phyloP scores from a whole-genome alignment of 2,329 filamentous ascomycete species.

The Dissoconium aciculare region DNA sequence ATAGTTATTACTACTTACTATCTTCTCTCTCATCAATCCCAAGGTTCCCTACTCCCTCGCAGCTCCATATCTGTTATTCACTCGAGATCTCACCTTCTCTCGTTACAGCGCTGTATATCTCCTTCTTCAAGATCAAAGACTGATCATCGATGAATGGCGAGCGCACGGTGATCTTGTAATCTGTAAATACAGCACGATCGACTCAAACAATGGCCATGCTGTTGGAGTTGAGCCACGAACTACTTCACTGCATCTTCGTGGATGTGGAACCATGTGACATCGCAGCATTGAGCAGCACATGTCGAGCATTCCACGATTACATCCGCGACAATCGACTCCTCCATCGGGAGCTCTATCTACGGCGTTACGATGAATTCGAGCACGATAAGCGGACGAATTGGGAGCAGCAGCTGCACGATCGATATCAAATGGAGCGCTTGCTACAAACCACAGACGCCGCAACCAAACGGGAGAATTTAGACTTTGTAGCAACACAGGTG shows the following conservation, averaged over 20 bases:
- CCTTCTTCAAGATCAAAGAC: too few species aligned
- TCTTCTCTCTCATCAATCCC: too few species aligned
- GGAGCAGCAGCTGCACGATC: slow-evolving; percentile 24
- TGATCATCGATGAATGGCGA: too few species aligned
- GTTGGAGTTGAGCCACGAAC: slow-evolving; percentile 44
- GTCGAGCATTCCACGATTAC: slow-evolving; percentile 38
- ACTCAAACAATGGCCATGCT: slow-evolving; percentile 26
- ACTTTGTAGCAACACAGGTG: slow-evolving; percentile 15
- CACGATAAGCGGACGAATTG: slow-evolving; percentile 20
- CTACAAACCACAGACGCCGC: slow-evolving; percentile 28
- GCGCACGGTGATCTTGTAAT: too few species aligned
- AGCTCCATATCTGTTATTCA: too few species aligned
- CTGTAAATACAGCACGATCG: too few species aligned
- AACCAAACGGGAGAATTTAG: slow-evolving; percentile 27
- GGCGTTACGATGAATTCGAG: slow-evolving; percentile 21
- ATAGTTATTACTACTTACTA: too few species aligned
- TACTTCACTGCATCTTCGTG: slow-evolving; percentile 46
- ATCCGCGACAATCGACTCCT: slow-evolving; percentile 44
- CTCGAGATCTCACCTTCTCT: too few species aligned
- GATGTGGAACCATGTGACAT: slow-evolving; percentile 44
- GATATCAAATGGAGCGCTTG: slow-evolving; percentile 31
- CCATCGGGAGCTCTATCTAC: slow-evolving; percentile 48
- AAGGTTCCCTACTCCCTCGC: too few species aligned
- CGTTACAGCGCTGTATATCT: too few species aligned
- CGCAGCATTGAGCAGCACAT: slow-evolving; percentile 37